Evolutionary conservation across 169 alveolate species (phyloP), one percentile per base, ranked within the genome.

Genomic region (Theileria parva): DNA sequence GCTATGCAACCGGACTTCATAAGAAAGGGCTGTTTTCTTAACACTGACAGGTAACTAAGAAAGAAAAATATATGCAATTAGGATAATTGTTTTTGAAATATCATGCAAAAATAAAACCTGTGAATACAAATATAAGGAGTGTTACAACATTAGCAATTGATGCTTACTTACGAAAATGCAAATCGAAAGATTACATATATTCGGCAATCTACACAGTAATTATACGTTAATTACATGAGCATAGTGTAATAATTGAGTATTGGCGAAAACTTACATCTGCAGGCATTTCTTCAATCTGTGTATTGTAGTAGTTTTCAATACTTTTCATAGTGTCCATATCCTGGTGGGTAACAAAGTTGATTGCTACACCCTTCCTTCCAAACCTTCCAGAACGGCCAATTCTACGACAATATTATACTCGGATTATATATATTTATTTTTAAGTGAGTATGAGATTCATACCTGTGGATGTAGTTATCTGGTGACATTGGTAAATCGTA

Each of bases 331-430:
- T 91, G 76, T 95, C 95, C 81, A 97, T 97, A 78, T 98, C 99
- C 79, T 92, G 93, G 78, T 95, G 95, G 9, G 97, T 95, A 53
- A 98, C 99, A 81, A 98, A 97, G 94, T 97, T 99, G 86, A 98
- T 98, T 19, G 99, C 99, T 30, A 99, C 99, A 37, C 99, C 99
- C 88, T 98, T 97, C 71, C 99, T 95, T 39, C 99, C 99, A 88
- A 97, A 99, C 86, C 99, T 97, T 7, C 99, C 99, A 65, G 99
- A 95, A 68, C 99, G 95, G 37, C 99, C 99, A 78, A 99, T 99
- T 71, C 99, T 93, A 75, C 92, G 95, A 63, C n/a, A 63, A 21
- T 25, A 21, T 21, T 21, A 15, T 88, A 87, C 19, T 13, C 53
- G 15, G 8, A 44, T 34, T 21, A 6, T 32, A 60, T 32, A 23